Evolutionary conservation across 257 asterid genomes (phyloP), one percentile per base, ranked within the genome.

Genomic region (Nicotiana tabacum): DNA sequence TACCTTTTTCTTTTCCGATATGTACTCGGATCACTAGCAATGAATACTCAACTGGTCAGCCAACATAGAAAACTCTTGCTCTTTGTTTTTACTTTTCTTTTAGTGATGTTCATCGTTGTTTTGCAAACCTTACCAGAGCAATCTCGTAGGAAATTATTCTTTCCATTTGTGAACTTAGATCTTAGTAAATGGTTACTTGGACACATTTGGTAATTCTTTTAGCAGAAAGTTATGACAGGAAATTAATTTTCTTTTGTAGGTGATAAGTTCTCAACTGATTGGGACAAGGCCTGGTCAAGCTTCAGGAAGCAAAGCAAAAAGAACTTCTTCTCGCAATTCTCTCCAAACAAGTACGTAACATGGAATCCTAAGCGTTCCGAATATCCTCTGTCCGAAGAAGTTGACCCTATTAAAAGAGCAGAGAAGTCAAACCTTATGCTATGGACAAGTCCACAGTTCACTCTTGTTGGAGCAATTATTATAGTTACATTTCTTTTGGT

Each of bases 211-310:
- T 65, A 13, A 65, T 65, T 65, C 70, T 2, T 57, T 57, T 4
- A 57, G 18, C 29, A 57, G 64, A 57, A 57, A 65, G 18, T n/a
- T 57, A 78, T 57, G 43, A 12, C 8, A 27, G 29, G 12, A 7
- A 78, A 4, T 29, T 78, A 30, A 18, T 43, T 57, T 37, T 33
- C 48, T 2, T 33, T 2, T 81, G 66, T 57, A 90, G 99, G 92
- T 72, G 96, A 91, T 78, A 87, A 90, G 81, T 93, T 30, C 86
- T 90, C 98, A 27, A 94, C 91, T 9, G 98, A 96, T 76, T 96
- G 99, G 98, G 98, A 94, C 87, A 94, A 92, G 89, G 98, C 98
- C 35, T 96, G 98, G 98, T 80, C 97, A 61, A 94, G 88, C 88
- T 94, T 93, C 95, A 92, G 77, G 88, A 94, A 88, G 90, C 93